A percentile compares a stretch with the other conserved stretches of the same genome.
phyloP scores from a whole-genome alignment of 805 yeast species.

The Candida quercuum region DNA sequence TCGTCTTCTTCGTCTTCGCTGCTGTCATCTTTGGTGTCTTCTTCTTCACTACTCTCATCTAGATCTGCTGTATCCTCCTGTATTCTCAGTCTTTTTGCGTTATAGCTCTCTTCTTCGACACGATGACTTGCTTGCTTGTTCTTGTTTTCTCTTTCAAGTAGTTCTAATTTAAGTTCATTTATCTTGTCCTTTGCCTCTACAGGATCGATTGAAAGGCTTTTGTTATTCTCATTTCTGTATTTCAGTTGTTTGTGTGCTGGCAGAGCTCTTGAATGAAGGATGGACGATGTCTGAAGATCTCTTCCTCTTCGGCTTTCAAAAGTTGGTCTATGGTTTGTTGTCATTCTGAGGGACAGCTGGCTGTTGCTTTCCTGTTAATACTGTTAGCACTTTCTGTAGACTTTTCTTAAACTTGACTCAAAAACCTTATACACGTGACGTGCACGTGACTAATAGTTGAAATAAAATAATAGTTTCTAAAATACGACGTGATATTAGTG shows the following conservation, averaged over 20 bases:
- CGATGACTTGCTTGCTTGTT: too few species aligned
- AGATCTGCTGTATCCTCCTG: slow-evolving; percentile 6
- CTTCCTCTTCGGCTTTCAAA: slow-evolving; percentile 58
- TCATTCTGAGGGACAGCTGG: slow-evolving; percentile 39
- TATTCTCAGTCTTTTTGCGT: slow-evolving; percentile 11
- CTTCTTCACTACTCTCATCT: slow-evolving; percentile 28
- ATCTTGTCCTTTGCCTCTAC: slow-evolving; percentile 10
- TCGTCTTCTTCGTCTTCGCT: slow-evolving; percentile 25
- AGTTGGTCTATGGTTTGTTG: slow-evolving; percentile 68
- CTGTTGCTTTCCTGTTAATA: too few species aligned
- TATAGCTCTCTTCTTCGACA: slow-evolving; percentile 8
- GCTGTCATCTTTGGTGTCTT: slow-evolving; percentile 28
- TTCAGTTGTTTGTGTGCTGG: slow-evolving; percentile 54
- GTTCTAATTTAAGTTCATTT: slow-evolving; percentile 16
- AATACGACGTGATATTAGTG: too few species aligned
- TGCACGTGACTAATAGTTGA: not conserved
- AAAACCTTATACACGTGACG: not conserved
- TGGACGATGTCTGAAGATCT: slow-evolving; percentile 36
- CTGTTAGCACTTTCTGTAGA: too few species aligned
- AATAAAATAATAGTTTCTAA: too few species aligned
- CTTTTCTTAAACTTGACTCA: not conserved
- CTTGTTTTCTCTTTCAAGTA: slow-evolving; percentile 15
- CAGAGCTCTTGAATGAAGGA: slow-evolving; percentile 45
- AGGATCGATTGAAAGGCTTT: not conserved
- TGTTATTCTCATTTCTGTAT: slow-evolving; percentile 26